These are phyloP conservation scores for Dispira simplex DNA, from an alignment of 192 early-diverging fungal species.

Conservation along the genomic window DNA sequence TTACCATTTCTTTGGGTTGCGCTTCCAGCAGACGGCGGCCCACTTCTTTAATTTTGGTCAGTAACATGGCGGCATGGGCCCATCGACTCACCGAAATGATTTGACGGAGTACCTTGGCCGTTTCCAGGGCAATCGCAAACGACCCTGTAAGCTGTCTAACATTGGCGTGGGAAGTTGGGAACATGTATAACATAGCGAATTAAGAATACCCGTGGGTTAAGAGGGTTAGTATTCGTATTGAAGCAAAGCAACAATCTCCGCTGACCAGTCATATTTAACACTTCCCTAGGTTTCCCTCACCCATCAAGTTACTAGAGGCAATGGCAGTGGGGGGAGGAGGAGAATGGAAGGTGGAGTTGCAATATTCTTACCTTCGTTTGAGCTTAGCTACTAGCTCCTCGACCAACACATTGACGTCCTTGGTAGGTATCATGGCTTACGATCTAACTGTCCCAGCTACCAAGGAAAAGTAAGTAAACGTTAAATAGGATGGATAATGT, in stretches of 20 bases:
- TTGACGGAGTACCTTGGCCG: constrained; percentile 54
- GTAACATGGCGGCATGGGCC: constrained; percentile 40
- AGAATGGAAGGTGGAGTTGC: background rate
- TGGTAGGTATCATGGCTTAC: constrained; percentile 9
- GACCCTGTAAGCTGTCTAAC: constrained; percentile 51
- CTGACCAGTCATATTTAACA: background rate
- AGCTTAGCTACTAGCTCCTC: constrained; percentile 36
- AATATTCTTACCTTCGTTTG: constrained; percentile 21
- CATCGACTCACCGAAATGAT: constrained; percentile 63
- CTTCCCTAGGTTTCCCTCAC: background rate
- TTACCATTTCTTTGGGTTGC: constrained; percentile 73
- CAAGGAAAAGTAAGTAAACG: background rate
- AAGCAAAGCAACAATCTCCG: background rate
- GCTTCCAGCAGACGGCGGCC: constrained; percentile 53
- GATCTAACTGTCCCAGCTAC: background rate
- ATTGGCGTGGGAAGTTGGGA: background rate
- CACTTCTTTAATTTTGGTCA: constrained; percentile 45
- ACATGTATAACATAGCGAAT: background rate
- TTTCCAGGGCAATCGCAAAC: constrained; percentile 50
- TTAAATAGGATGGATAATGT: background rate
- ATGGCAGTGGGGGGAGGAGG: background rate
- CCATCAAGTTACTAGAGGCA: too few species aligned
- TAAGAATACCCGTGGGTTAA: background rate
- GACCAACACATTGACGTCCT: constrained; percentile 23
- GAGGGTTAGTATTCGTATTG: background rate